A percentile compares a stretch with the other conserved stretches of the same genome.
phyloP scores from a whole-genome alignment of 2,329 filamentous ascomycete species.

The Cercospora zeae-maydis region DNA sequence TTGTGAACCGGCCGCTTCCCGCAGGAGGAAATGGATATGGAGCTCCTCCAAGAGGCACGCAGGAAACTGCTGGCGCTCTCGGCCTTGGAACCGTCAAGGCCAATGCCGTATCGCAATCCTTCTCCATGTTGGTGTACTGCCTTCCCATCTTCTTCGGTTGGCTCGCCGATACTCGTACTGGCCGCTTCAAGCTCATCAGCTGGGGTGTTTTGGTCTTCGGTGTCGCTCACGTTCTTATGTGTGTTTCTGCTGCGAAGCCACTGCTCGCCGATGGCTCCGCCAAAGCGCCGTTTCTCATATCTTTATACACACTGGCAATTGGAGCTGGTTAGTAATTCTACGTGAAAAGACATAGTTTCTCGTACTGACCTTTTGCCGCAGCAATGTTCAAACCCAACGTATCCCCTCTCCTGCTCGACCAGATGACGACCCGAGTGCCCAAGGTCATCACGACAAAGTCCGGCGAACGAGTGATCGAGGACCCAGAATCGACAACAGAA shows the following conservation, averaged over 20 bases:
- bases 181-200: conserved; percentile 41
- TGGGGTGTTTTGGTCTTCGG: conserved; percentile 41
- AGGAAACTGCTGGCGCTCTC: conserved; percentile 50
- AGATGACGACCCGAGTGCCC: conserved; percentile 41
- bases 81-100: conserved; percentile 69
- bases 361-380: not conserved
- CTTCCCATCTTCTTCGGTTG: conserved; percentile 51
- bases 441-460: conserved; percentile 39
- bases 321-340: conserved; percentile 47
- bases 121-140: conserved; percentile 55
- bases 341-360: conserved; percentile 37
- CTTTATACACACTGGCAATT: conserved; percentile 41
- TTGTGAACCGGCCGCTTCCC: conserved; percentile 38
- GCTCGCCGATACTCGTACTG: conserved; percentile 44
- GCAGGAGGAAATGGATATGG: conserved; percentile 21
- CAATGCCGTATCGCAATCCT: conserved; percentile 53
- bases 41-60: conserved; percentile 40
- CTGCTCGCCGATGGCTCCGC: conserved; percentile 37
- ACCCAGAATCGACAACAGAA: conserved; percentile 46
- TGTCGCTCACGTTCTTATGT: conserved; percentile 37
- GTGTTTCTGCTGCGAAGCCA: conserved; percentile 25
- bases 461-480: conserved; percentile 47
- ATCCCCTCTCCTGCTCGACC: conserved; percentile 48
- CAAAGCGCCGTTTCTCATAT: conserved; percentile 41
- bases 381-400: conserved; percentile 71